Percentiles rank a stretch among this genome's conserved stretches.
Evolutionary conservation across 106 monocot genomes (phyloP).

Genomic region (Apostasia ramifera): DNA sequence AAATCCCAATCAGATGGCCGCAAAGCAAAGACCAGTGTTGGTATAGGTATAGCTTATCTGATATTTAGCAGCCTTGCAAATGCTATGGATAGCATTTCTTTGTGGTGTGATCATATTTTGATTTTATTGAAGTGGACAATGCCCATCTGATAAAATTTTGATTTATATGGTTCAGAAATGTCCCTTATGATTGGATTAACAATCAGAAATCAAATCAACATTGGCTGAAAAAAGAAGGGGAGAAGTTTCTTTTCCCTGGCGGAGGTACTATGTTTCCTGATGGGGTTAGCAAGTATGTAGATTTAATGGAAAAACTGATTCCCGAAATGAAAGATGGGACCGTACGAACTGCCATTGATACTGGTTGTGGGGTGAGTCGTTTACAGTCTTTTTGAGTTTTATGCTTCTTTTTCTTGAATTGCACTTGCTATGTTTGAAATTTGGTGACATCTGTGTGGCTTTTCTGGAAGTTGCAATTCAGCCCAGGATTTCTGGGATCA

Average conservation of each 20-base stretch:
- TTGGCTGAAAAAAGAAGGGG: slow-evolving; percentile 77
- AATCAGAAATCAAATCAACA: slow-evolving; percentile 81
- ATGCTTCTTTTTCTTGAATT: no score
- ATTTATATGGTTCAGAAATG: slow-evolving; percentile 43
- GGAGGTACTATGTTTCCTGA: slow-evolving; percentile 89
- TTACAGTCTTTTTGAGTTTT: no score
- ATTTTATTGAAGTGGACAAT: neutral
- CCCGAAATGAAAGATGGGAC: slow-evolving; percentile 88
- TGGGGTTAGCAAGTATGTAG: slow-evolving; percentile 69
- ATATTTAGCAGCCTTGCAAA: neutral
- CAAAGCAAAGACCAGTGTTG: slow-evolving; percentile 83
- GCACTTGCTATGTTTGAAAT: no score
- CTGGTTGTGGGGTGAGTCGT: slow-evolving; percentile 77
- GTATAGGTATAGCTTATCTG: slow-evolving; percentile 56
- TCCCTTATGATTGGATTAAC: slow-evolving; percentile 88
- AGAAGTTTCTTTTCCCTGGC: slow-evolving; percentile 78
- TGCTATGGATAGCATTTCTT: neutral
- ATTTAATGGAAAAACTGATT: slow-evolving; percentile 63
- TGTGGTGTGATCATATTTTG: neutral
- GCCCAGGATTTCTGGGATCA: no score
- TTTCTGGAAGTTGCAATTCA: no score
- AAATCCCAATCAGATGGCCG: slow-evolving; percentile 80
- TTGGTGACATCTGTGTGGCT: no score
- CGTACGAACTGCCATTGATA: slow-evolving; percentile 83
- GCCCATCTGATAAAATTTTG: neutral